phyloP scores from a whole-genome alignment of 163 green algal species.

The Smithsoniella earleae region DNA sequence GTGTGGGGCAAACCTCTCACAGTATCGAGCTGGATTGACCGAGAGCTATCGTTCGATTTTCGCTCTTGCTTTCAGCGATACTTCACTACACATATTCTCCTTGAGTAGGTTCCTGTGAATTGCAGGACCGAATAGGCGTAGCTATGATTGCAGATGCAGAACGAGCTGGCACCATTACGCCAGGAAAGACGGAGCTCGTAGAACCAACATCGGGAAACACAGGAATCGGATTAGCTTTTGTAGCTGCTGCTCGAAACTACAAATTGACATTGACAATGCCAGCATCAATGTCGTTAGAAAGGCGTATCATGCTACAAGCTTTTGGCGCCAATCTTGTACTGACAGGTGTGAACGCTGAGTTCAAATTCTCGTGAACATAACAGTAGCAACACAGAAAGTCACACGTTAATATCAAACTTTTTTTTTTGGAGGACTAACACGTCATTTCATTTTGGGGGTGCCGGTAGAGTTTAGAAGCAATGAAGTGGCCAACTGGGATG shows the following conservation, averaged over 20 bases:
- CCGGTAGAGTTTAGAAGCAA: no score
- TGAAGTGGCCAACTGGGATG: no score
- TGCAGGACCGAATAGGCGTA: constrained; percentile 82
- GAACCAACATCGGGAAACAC: constrained; percentile 84
- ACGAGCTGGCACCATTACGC: constrained; percentile 59
- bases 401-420: no score
- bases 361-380: no score
- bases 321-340: constrained; percentile 79
- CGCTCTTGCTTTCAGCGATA: no score
- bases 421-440: neutral
- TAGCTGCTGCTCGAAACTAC: constrained; percentile 77
- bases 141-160: constrained; percentile 77
- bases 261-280: constrained; percentile 82
- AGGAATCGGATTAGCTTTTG: constrained; percentile 76
- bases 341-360: constrained; percentile 57
- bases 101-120: no score
- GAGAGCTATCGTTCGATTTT: no score
- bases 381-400: no score
- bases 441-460: no score
- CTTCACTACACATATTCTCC: no score
- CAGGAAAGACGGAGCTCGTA: constrained; percentile 61
- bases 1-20: no score
- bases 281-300: constrained; percentile 70
- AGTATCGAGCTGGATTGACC: no score
- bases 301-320: constrained; percentile 66